phyloP scores from a whole-genome alignment of 225 moss, liverwort and hornwort species.

The Marchantia paleacea region DNA sequence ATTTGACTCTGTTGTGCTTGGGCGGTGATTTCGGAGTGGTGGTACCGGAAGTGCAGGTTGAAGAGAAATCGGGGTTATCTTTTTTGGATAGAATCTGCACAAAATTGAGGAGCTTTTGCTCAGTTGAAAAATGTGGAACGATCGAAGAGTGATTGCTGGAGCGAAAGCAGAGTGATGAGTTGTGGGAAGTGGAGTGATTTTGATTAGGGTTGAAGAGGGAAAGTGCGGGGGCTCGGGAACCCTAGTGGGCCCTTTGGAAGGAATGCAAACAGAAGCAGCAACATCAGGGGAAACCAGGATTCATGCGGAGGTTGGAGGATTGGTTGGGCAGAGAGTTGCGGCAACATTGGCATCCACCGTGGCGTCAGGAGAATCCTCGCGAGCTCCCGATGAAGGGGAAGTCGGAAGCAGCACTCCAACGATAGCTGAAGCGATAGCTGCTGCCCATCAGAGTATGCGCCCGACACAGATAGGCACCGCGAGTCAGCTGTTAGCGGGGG shows the following conservation, averaged over 20 bases:
- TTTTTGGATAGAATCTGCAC: not conserved
- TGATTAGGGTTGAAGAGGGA: conserved; percentile 16
- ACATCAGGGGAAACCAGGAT: conserved; percentile 26
- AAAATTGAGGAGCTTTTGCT: not conserved
- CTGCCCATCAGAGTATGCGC: conserved; percentile 50
- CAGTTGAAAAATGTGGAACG: conserved; percentile 14
- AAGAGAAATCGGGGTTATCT: not conserved
- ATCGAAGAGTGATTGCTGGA: not conserved
- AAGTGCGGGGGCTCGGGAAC: conserved; percentile 4
- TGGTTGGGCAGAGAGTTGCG: conserved; percentile 28
- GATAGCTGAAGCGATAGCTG: conserved; percentile 60
- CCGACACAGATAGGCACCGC: conserved; percentile 81
- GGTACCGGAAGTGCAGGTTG: not conserved
- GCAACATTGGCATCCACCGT: conserved; percentile 33
- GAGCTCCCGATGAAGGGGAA: conserved; percentile 26
- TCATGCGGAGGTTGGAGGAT: conserved; percentile 32
- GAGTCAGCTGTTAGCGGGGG: conserved; percentile 85
- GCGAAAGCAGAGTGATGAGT: conserved; percentile 5
- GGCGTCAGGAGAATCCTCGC: conserved; percentile 42
- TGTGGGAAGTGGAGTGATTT: not conserved
- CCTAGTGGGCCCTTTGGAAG: conserved; percentile 11
- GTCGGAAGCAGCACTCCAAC: conserved; percentile 45
- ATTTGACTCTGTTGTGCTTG: not conserved
- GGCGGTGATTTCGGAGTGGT: not conserved
- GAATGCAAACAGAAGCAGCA: conserved; percentile 49